Evolutionary conservation across 2,329 filamentous ascomycete species (phyloP).

Genomic region (Epicoccum sorghinum): DNA sequence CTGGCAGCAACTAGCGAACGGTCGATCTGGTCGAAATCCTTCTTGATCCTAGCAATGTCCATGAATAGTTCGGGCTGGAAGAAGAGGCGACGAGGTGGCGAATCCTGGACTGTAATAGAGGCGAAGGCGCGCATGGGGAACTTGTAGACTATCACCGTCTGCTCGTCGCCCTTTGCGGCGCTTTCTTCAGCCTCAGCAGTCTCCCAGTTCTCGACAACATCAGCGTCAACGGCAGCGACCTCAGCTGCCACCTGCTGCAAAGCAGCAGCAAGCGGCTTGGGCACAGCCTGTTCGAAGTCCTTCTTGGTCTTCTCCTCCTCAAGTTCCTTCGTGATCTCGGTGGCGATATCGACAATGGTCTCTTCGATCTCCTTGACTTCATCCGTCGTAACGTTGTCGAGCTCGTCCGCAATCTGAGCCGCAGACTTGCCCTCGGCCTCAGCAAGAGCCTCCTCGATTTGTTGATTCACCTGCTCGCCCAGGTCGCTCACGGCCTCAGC

Average conservation of each 20-base stretch:
- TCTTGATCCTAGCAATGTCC: constrained; percentile 93
- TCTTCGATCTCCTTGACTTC: constrained; percentile 62
- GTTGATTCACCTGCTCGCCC: constrained; percentile 63
- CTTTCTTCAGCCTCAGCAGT: constrained; percentile 77
- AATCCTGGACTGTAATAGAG: constrained; percentile 73
- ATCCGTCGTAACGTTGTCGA: constrained; percentile 40
- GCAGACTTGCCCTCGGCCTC: constrained; percentile 45
- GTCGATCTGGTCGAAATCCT: constrained; percentile 97
- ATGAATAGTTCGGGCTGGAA: constrained; percentile 83
- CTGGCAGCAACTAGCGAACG: constrained; percentile 90
- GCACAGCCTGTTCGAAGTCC: constrained; percentile 60
- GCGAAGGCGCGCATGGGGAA: constrained; percentile 98
- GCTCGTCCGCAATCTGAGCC: constrained; percentile 57
- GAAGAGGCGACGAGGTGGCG: constrained; percentile 62
- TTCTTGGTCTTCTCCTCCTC: constrained; percentile 59
- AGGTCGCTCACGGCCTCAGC: constrained; percentile 72
- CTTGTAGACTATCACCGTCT: constrained; percentile 82
- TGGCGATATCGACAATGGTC: constrained; percentile 58
- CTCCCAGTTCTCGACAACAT: constrained; percentile 88
- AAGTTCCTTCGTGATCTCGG: constrained; percentile 54
- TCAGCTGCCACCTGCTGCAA: constrained; percentile 65
- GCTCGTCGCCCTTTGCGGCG: constrained; percentile 70
- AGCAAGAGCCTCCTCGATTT: constrained; percentile 70
- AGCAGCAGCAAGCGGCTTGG: constrained; percentile 60
- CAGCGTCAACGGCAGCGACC: constrained; percentile 52